Conservation (phyloP, 2,329 filamentous ascomycete genomes). For the Scedosporium minutisporum region DNA sequence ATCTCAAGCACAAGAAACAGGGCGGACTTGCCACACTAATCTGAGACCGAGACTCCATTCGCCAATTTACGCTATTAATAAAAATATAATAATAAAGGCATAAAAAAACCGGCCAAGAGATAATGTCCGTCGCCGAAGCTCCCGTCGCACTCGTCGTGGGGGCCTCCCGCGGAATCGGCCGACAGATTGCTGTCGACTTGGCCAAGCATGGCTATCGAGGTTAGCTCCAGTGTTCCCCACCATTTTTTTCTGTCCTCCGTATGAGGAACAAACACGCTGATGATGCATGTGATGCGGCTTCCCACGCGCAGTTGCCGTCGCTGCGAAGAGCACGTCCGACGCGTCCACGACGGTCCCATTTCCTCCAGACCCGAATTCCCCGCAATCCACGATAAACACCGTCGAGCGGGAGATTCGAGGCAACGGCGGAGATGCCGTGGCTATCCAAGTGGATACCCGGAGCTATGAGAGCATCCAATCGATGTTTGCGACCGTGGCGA, state of each 20-base stretch:
- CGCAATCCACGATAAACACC: slow-evolving; percentile 67
- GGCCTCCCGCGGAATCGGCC: slow-evolving; percentile 70
- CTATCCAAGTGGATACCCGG: slow-evolving; percentile 63
- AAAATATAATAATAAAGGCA: neutral
- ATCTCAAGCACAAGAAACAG: too few species aligned
- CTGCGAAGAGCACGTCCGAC: slow-evolving; percentile 65
- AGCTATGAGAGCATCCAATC: slow-evolving; percentile 48
- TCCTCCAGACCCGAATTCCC: slow-evolving; percentile 68
- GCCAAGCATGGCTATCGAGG: slow-evolving; percentile 62
- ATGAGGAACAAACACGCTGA: neutral
- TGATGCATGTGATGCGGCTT: neutral
- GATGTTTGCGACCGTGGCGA: slow-evolving; percentile 50
- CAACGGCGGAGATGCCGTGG: slow-evolving; percentile 52
- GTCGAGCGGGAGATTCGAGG: slow-evolving; percentile 64
- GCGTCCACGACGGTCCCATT: slow-evolving; percentile 46
- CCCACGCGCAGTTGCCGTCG: slow-evolving; percentile 53
- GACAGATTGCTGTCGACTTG: slow-evolving; percentile 70
- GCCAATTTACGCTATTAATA: neutral
- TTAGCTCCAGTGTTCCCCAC: slow-evolving; percentile 21
- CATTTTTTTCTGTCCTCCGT: neutral
- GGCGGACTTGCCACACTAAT: too few species aligned
- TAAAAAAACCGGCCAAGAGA: neutral
- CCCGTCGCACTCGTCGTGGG: slow-evolving; percentile 64
- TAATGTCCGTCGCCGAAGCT: neutral
- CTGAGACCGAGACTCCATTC: neutral